These are phyloP conservation scores for Bacidia gigantensis DNA, from an alignment of 495 filamentous ascomycete species.

Conservation along the genomic window DNA sequence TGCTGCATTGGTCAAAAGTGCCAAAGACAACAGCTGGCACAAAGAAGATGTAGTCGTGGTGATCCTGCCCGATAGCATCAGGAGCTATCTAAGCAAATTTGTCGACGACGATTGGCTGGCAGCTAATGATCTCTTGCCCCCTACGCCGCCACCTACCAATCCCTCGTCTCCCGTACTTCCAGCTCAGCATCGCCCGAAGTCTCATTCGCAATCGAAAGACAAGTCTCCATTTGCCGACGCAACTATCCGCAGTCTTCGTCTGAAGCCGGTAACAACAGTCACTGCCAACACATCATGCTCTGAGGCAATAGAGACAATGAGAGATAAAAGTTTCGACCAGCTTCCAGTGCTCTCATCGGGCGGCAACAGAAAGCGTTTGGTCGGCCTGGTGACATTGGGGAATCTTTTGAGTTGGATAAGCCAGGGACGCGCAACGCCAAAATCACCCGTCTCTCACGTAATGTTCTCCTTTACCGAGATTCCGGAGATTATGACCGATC, in stretches of 20 bases:
- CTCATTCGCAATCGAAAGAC: constrained; percentile 22
- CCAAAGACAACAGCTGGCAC: constrained; percentile 57
- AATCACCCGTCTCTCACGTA: constrained; percentile 64
- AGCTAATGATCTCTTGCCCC: constrained; percentile 73
- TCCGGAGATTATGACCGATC: constrained; percentile 76
- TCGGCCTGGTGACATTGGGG: constrained; percentile 84
- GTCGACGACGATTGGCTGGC: constrained; percentile 97
- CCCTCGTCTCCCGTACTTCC: constrained; percentile 28
- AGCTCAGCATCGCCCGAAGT: constrained; percentile 6
- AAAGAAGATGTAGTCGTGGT: constrained; percentile 80
- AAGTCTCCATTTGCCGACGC: constrained; percentile 52
- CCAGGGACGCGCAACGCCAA: constrained; percentile 56
- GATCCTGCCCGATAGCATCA: constrained; percentile 85
- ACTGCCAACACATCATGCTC: constrained; percentile 51
- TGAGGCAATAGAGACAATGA: constrained; percentile 90
- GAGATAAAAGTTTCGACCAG: constrained; percentile 92
- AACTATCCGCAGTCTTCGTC: constrained; percentile 64
- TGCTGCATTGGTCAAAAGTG: constrained; percentile 65
- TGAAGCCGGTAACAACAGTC: constrained; percentile 87
- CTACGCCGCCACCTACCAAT: constrained; percentile 37
- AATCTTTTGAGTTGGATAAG: constrained; percentile 87
- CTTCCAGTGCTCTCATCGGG: constrained; percentile 70
- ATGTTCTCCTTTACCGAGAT: constrained; percentile 92
- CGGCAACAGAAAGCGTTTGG: constrained; percentile 50
- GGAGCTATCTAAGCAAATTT: constrained; percentile 98